Conservation (phyloP, 805 yeast species). For the Lipomyces japonicus region DNA sequence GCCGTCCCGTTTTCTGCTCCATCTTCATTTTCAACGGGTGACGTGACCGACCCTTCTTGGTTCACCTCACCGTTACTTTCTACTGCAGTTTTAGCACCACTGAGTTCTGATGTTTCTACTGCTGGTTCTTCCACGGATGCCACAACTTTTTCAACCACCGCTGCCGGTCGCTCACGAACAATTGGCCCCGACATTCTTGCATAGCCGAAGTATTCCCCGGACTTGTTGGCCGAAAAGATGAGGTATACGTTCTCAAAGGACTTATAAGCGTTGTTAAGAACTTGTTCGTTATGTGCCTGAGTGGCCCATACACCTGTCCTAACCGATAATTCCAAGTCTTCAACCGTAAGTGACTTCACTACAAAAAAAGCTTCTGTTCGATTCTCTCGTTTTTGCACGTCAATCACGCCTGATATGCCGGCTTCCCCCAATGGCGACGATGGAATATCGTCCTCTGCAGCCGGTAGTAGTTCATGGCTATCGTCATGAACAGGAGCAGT, state of each 20-base stretch:
- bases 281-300: constrained; percentile 41
- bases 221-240: constrained; percentile 42
- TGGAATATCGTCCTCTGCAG: background rate
- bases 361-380: constrained; percentile 37
- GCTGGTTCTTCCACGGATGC: constrained; percentile 2
- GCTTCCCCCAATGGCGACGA: background rate
- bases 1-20: background rate
- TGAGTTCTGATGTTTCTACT: too few relatives aligned
- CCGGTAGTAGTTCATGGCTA: background rate
- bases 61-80: background rate
- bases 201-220: constrained; percentile 42
- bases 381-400: background rate
- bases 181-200: constrained; percentile 40
- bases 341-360: constrained; percentile 41
- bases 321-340: constrained; percentile 40
- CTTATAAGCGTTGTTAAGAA: constrained; percentile 39
- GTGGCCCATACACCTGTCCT: constrained; percentile 41
- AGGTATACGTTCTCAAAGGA: constrained; percentile 38
- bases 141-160: constrained; percentile 1
- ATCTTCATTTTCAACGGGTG: background rate
- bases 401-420: background rate
- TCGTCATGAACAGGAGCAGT: constrained; percentile 11
- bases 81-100: too few relatives aligned
- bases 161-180: constrained; percentile 6
- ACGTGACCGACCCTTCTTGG: background rate